Evolutionary conservation across 2,329 filamentous ascomycete species (phyloP), one percentile per base, ranked within the genome.

Genomic region (Drechslera avenae): DNA sequence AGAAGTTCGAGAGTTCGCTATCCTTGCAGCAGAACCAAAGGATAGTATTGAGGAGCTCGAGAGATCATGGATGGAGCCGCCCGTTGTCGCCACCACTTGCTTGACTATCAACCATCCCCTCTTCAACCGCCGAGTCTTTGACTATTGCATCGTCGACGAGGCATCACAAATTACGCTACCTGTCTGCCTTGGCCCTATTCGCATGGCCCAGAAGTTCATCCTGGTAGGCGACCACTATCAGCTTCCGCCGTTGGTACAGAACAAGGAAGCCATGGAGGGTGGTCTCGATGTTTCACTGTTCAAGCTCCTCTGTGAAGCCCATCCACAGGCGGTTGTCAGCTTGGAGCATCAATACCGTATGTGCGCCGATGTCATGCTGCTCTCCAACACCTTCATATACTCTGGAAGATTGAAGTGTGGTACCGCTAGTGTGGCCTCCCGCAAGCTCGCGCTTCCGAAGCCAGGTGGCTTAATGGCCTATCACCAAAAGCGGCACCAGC

Each of bases 81-180:
- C 89, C 1, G 86, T 99, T 21, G 94, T 99, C 3, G 94, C 93
- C 4, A 97, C 94, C 0, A 97, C 94, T 0, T 99, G 94, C 68
- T 82, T 99, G 19, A 91, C 92, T 2, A 90, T 97, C 69, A 93
- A 88, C 62, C 94, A 99, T 71, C 83, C 87, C 2, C 78, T 99
- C 7, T 97, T 99, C 75, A 88, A 84, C 49, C 89, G 93, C 67
- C 88, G 94, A 4, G 86, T 87, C 0, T 99, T 99, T 62, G 94
- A 99, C 74, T 97, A 97, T 69, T 99, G 94, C 68, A 97, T 99
- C 56, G 93, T 99, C 3, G 94, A 99, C 60, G 94, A 99, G 74
- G 94, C 94, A 0, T 97, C 92, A 2, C 94, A 99, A 67, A 97
- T 99, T 69, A 99, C 94, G 0, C 78, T 99, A 16, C 94, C 94